Base-by-base conservation (phyloP, 2,329 filamentous ascomycete genomes). In the Penicillium sumatraense region DNA sequence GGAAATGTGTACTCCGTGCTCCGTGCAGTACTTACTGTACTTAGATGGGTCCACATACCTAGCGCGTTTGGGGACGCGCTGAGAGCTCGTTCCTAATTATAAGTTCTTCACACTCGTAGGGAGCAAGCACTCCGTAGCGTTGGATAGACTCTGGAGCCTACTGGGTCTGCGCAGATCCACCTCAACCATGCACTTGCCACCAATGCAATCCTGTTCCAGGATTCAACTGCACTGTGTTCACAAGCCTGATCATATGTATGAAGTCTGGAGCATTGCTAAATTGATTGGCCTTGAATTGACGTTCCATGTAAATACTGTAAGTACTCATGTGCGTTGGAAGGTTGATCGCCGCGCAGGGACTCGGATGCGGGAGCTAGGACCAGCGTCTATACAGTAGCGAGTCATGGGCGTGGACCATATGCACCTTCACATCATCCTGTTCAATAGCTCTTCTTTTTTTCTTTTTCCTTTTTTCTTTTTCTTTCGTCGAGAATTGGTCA, bases 271-370 rank as follows among this genome's bases (percentile, higher is more conserved):
- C n/a, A n/a, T n/a, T n/a, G n/a, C n/a, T n/a, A n/a, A 14, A 21
- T 49, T 40, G 41, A 59, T 54, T 60, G 52, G 57, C 27, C 44
- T 33, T 50, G 27, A 50, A 52, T 48, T 38, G 47, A 49, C 18
- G 31, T 36, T 40, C 36, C 45, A 16, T 26, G 21, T n/a, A 24
- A 6, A 16, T 27, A 42, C 40, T 10, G 10, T 23, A 21, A 5
- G 11, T 41, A 41, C 36, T n/a, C 16, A 38, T 44, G 40, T 23
- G 27, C 21, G 44, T 41, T 44, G 46, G 44, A 46, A 29, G 48
- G 45, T 29, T 52, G 62, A 59, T 62, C 53, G 52, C 44, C 49
- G 49, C 56, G 58, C 60, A 64, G 61, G 60, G 59, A 57, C 48
- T 58, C 36, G 21, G 9, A 49, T 49, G 49, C 59, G 41, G 36